Evolutionary conservation across 2,329 filamentous ascomycete genomes (phyloP).

Genomic region (Fusarium sp.): DNA sequence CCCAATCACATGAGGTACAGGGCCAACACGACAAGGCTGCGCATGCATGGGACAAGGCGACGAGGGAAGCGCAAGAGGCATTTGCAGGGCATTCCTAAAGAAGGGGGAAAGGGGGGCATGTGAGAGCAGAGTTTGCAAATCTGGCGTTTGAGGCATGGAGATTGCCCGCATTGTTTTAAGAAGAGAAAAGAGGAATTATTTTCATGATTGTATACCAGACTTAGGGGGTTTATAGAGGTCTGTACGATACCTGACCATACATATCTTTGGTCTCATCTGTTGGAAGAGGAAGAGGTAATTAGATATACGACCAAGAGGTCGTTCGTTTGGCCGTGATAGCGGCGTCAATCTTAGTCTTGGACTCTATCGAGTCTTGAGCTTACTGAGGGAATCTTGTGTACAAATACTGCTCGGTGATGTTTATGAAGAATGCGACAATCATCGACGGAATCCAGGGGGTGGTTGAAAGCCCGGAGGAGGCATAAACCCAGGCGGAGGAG

Average conservation of each 20-base stretch:
- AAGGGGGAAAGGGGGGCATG: conserved; percentile 3
- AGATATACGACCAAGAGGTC: conserved; percentile 34
- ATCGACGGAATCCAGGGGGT: conserved; percentile 60
- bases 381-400: conserved; percentile 29
- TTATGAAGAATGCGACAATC: conserved; percentile 33
- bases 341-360: conserved; percentile 33
- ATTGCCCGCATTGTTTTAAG: conserved; percentile 39
- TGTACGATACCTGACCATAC: conserved; percentile 46
- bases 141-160: conserved; percentile 46
- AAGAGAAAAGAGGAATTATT: conserved; percentile 44
- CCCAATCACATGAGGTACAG: conserved; percentile 79
- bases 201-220: conserved; percentile 50
- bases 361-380: conserved; percentile 36
- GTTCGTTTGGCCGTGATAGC: conserved; percentile 31
- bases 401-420: conserved; percentile 26
- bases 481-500: conserved; percentile 59
- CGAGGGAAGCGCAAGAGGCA: conserved; percentile 59
- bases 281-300: conserved; percentile 37
- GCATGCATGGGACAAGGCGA: conserved; percentile 58
- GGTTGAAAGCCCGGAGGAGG: conserved; percentile 62
- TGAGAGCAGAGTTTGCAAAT: conserved; percentile 35
- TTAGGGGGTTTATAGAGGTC: conserved; percentile 24
- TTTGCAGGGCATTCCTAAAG: conserved; percentile 53
- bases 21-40: conserved; percentile 67
- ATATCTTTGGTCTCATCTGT: conserved; percentile 36